Percentiles rank a stretch among this genome's conserved stretches.
Conservation (phyloP, 768 basidiomycete species). For the Calocybe cyanea region DNA sequence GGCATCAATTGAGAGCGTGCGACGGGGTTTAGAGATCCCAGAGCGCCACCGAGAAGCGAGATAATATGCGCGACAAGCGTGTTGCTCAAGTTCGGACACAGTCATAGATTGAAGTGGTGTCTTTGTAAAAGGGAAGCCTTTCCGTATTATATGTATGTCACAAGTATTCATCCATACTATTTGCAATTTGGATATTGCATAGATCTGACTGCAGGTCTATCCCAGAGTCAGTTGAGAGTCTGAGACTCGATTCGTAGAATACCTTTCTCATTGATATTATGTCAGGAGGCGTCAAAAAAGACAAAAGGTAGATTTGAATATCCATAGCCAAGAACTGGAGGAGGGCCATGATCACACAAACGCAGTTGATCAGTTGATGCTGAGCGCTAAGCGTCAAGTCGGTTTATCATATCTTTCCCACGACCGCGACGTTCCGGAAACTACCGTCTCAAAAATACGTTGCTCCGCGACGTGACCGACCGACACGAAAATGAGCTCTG, state of each 20-base stretch:
- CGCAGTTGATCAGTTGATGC: not conserved
- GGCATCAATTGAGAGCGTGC: conserved; percentile 23
- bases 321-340: conserved; percentile 22
- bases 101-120: conserved; percentile 31
- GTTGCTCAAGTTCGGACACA: conserved; percentile 39
- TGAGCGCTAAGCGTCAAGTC: not conserved
- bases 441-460: conserved; percentile 8
- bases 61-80: conserved; percentile 38
- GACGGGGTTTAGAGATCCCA: conserved; percentile 9
- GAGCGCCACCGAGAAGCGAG: conserved; percentile 50
- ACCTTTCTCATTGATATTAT: conserved; percentile 40
- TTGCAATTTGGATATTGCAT: conserved; percentile 39
- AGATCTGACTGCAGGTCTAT: conserved; percentile 51
- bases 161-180: conserved; percentile 58
- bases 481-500: conserved; percentile 31
- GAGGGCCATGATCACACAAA: not conserved
- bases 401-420: conserved; percentile 4
- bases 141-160: conserved; percentile 35
- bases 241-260: conserved; percentile 17
- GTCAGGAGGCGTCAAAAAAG: conserved; percentile 31
- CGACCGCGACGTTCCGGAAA: conserved; percentile 12
- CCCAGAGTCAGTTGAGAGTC: not conserved
- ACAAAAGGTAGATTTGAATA: conserved; percentile 27
- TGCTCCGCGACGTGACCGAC: not conserved
- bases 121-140: conserved; percentile 49